These are phyloP conservation scores for Moricandia arvensis DNA, from an alignment of 345 rosid genomes.

Conservation along the genomic window DNA sequence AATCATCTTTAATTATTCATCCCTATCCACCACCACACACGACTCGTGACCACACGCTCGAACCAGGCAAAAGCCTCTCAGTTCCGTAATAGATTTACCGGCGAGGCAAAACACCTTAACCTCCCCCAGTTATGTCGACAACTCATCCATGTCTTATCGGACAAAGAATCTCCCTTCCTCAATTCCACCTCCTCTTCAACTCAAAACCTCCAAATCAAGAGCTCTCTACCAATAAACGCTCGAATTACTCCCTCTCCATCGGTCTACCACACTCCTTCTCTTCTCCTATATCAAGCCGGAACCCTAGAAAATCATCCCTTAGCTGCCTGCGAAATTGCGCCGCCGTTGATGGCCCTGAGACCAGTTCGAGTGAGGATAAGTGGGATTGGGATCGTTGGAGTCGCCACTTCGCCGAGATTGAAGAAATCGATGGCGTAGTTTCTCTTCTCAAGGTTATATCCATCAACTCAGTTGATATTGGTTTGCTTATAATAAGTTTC, in stretches of 20 bases:
- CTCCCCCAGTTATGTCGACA: constrained; percentile 26
- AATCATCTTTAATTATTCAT: not conserved
- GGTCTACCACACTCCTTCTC: constrained; percentile 6
- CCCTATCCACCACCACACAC: constrained; percentile 19
- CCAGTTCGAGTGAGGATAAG: constrained; percentile 46
- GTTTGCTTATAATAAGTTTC: not conserved
- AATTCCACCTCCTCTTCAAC: constrained; percentile 33
- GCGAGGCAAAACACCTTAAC: not conserved
- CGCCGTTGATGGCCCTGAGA: constrained; percentile 26
- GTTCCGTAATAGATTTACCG: constrained; percentile 10
- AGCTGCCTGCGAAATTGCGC: constrained; percentile 41
- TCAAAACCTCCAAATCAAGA: constrained; percentile 21
- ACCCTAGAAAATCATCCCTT: constrained; percentile 35
- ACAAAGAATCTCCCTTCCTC: constrained; percentile 44
- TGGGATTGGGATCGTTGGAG: constrained; percentile 97
- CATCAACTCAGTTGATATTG: not conserved
- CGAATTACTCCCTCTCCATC: constrained; percentile 27
- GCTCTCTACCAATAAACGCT: constrained; percentile 39
- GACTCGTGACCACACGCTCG: not conserved
- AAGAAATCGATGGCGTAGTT: constrained; percentile 69
- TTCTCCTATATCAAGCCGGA: constrained; percentile 24
- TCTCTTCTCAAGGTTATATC: constrained; percentile 72
- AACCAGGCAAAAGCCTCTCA: constrained; percentile 1
- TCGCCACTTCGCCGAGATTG: constrained; percentile 79
- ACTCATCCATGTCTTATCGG: constrained; percentile 47